A percentile compares a stretch with the other conserved stretches of the same genome.
These are phyloP conservation scores for Podaxis sp. DNA, from an alignment of 768 basidiomycete species.

Conservation along the genomic window DNA sequence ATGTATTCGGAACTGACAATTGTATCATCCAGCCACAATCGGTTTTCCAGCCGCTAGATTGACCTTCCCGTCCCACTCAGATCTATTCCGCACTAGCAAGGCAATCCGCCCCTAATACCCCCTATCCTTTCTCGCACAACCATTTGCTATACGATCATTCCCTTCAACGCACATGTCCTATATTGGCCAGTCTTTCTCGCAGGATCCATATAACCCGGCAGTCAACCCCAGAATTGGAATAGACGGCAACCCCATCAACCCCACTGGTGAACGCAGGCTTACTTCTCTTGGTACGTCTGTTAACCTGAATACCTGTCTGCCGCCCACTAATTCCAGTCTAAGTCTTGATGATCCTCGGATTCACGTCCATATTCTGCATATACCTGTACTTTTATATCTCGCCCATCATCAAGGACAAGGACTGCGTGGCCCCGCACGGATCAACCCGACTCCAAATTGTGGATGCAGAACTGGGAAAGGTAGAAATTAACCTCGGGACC, in stretches of 20 bases:
- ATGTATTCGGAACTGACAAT: too few species aligned
- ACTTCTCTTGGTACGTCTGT: not conserved
- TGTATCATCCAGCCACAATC: too few species aligned
- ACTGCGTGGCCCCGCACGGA: not conserved
- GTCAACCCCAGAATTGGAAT: not conserved
- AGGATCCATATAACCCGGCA: too few species aligned
- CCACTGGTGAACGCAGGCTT: not conserved
- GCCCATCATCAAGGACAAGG: constrained; percentile 5
- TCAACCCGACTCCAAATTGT: not conserved
- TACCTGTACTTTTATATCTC: constrained; percentile 7
- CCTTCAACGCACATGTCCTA: not conserved
- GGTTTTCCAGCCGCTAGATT: too few species aligned
- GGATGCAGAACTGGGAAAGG: not conserved
- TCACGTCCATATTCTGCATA: not conserved
- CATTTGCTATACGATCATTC: not conserved
- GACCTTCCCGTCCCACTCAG: too few species aligned
- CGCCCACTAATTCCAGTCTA: not conserved
- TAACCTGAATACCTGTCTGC: not conserved
- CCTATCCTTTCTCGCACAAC: not conserved
- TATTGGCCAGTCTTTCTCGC: not conserved
- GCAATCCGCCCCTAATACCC: not conserved
- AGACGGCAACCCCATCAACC: not conserved
- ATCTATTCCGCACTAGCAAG: too few species aligned
- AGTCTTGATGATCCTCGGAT: not conserved
- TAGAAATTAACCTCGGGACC: not conserved